Conservation (phyloP, 2,329 filamentous ascomycete species). For the Penicillium brevicompactum region DNA sequence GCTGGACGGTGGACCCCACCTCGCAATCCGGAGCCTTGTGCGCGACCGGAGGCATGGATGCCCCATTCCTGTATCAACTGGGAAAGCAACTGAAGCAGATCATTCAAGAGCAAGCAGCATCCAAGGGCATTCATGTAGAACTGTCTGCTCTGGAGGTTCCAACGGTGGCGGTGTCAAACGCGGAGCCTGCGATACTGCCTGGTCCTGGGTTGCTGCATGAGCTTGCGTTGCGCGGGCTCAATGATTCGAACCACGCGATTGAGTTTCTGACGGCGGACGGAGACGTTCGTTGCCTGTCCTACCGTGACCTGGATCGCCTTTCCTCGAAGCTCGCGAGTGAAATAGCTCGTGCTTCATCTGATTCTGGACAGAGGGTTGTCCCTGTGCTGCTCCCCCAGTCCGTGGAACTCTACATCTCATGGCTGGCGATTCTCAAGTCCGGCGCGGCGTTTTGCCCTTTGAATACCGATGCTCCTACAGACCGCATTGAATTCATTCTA, state of each 20-base stretch:
- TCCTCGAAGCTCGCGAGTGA: conserved; percentile 59
- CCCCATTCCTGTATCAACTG: conserved; percentile 30
- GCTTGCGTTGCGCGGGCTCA: conserved; percentile 55
- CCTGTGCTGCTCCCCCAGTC: conserved; percentile 79
- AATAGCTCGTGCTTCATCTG: conserved; percentile 41
- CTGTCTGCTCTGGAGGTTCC: conserved; percentile 15
- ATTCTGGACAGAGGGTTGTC: conserved; percentile 52
- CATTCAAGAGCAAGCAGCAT: conserved; percentile 24
- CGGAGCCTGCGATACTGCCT: conserved; percentile 51
- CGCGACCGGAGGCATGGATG: conserved; percentile 27
- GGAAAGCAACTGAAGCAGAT: conserved; percentile 31
- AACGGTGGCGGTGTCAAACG: conserved; percentile 61
- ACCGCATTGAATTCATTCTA: conserved; percentile 78
- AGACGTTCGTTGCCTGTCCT: conserved; percentile 56
- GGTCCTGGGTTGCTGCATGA: conserved; percentile 64
- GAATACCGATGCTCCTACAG: conserved; percentile 73
- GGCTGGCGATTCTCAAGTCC: conserved; percentile 76
- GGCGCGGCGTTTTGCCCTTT: conserved; percentile 87
- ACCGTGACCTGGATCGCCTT: conserved; percentile 61
- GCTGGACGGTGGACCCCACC: conserved; percentile 24
- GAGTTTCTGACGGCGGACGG: conserved; percentile 62
- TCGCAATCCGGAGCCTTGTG: conserved; percentile 27
- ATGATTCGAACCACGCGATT: conserved; percentile 55
- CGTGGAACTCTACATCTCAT: conserved; percentile 73
- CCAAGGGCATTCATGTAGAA: conserved; percentile 14